Conservation (phyloP, 139 green algal species). For the Chlamydomonas incerta region DNA sequence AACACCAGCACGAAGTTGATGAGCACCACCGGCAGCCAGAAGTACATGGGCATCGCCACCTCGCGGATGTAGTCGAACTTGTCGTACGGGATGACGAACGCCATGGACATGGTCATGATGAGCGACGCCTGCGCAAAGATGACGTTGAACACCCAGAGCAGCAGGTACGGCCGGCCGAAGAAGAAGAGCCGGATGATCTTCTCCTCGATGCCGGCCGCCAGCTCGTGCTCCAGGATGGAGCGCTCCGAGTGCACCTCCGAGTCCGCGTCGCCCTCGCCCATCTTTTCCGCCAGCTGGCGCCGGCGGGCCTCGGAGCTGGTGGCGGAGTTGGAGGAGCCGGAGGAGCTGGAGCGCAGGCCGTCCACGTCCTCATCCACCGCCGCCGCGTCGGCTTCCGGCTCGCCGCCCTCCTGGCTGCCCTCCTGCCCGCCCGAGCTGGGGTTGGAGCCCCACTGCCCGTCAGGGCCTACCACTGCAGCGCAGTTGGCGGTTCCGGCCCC, state of each 20-base stretch:
- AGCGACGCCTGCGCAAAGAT: slow-evolving; percentile 47
- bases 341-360: neutral
- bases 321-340: too few relatives aligned
- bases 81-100: slow-evolving; percentile 51
- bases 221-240: slow-evolving; percentile 29
- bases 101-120: slow-evolving; percentile 44
- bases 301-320: too few relatives aligned
- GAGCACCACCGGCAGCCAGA: slow-evolving; percentile 41
- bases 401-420: neutral
- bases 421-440: neutral
- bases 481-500: too few relatives aligned
- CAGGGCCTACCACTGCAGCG: neutral
- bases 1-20: slow-evolving; percentile 34
- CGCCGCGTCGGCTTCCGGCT: neutral
- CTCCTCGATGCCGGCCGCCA: slow-evolving; percentile 36
- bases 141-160: slow-evolving; percentile 52
- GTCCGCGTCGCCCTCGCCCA: neutral
- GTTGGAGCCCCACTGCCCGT: slow-evolving; percentile 35
- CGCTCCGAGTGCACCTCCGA: neutral
- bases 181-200: slow-evolving; percentile 48
- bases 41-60: slow-evolving; percentile 3
- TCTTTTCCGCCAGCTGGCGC: neutral
- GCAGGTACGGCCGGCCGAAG: slow-evolving; percentile 27
- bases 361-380: neutral
- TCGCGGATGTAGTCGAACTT: slow-evolving; percentile 41